A percentile compares a stretch with the other conserved stretches of the same genome.
Conservation (phyloP, 1,139 yeast species). For the Debaryomyces robertsiae region DNA sequence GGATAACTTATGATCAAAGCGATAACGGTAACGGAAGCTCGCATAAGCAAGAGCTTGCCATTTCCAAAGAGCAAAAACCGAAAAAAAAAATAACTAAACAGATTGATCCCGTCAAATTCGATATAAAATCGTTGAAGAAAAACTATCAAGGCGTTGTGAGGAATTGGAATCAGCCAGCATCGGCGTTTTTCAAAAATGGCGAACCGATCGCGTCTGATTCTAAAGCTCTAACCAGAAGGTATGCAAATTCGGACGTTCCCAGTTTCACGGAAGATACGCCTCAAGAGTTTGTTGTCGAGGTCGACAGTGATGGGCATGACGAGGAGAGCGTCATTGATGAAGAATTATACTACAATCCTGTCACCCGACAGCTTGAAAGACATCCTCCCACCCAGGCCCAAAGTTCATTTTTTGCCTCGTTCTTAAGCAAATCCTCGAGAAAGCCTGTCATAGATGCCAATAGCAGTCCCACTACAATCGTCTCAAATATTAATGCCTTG, state of each 20-base stretch:
- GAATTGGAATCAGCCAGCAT: conserved; percentile 42
- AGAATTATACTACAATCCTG: conserved; percentile 38
- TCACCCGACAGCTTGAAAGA: conserved; percentile 36
- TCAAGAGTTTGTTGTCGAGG: conserved; percentile 35
- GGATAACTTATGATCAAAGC: conserved; percentile 33
- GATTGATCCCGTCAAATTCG: conserved; percentile 9
- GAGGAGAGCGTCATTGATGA: conserved; percentile 27
- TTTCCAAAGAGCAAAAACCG: background rate
- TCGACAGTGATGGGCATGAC: conserved; percentile 32
- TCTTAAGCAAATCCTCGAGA: background rate
- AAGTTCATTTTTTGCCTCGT: conserved; percentile 17
- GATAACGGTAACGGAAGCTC: conserved; percentile 5
- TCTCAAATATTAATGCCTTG: conserved; percentile 35
- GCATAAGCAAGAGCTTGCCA: conserved; percentile 6
- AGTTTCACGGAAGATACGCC: conserved; percentile 10
- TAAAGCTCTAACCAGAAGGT: background rate
- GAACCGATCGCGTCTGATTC: background rate
- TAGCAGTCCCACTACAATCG: conserved; percentile 22
- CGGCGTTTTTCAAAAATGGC: conserved; percentile 21
- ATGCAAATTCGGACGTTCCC: background rate
- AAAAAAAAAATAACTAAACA: background rate
- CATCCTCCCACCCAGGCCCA: conserved; percentile 31
- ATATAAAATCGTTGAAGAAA: conserved; percentile 24
- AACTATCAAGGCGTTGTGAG: conserved; percentile 26
- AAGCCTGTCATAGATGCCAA: background rate